Conservation (phyloP, 768 basidiomycete species). For the Kwoniella heveanensis region DNA sequence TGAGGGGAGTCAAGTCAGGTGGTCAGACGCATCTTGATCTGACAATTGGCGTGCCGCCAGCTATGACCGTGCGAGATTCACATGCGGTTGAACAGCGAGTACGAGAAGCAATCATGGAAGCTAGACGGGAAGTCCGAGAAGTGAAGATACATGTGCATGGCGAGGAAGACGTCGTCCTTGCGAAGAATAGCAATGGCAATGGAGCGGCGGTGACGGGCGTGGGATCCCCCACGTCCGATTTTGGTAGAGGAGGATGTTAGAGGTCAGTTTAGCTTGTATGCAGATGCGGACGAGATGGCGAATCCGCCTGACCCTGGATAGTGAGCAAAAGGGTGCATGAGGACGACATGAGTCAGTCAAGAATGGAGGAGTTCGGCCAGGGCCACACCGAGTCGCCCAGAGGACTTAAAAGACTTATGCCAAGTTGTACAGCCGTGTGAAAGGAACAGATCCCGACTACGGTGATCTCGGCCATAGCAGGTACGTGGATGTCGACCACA, state of each 20-base stretch:
- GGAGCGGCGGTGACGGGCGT: neutral
- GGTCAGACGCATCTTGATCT: conserved; percentile 77
- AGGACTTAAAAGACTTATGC: too few species aligned
- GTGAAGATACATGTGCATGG: conserved; percentile 55
- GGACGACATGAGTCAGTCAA: too few species aligned
- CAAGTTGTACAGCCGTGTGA: too few species aligned
- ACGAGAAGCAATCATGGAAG: conserved; percentile 47
- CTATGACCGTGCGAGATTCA: conserved; percentile 64
- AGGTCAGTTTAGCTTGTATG: neutral
- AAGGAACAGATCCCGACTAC: too few species aligned
- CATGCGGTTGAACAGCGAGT: conserved; percentile 69
- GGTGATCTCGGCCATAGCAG: too few species aligned
- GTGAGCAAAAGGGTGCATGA: too few species aligned
- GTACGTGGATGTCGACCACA: too few species aligned
- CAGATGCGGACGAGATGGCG: too few species aligned
- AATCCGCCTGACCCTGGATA: too few species aligned
- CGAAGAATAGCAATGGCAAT: neutral
- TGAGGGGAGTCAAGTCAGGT: conserved; percentile 54
- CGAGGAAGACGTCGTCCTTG: conserved; percentile 23
- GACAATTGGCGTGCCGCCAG: conserved; percentile 67
- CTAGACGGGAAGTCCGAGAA: conserved; percentile 56
- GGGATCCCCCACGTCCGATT: conserved; percentile 35
- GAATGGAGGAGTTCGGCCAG: too few species aligned
- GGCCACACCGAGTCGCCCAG: too few species aligned
- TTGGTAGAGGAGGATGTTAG: conserved; percentile 47